phyloP scores from a whole-genome alignment of 2,329 filamentous ascomycete species.

The Coniochaeta sp. region DNA sequence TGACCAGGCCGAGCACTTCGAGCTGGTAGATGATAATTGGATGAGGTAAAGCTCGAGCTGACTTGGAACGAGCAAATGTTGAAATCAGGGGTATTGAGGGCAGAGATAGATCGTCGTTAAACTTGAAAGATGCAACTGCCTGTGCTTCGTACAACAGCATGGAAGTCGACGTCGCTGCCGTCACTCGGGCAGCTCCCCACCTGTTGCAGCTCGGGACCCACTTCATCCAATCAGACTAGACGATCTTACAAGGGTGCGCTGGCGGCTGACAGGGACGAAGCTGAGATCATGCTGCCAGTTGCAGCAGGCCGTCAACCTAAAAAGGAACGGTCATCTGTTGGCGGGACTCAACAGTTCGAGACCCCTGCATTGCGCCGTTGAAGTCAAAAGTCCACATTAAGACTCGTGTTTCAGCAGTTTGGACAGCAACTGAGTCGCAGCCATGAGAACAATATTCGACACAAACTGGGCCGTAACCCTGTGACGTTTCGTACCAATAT shows the following conservation, averaged over 20 bases:
- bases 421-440: not conserved
- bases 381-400: not conserved
- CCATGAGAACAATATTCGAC: not conserved
- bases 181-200: not conserved
- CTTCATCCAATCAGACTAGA: not conserved
- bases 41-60: no score
- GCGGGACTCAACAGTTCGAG: not conserved
- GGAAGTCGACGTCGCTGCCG: not conserved
- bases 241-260: not conserved
- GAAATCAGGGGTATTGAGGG: not conserved
- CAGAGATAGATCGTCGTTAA: not conserved
- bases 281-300: not conserved
- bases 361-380: not conserved
- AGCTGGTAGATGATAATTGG: no score
- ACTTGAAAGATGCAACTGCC: not conserved
- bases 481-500: not conserved
- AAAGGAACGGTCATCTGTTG: not conserved
- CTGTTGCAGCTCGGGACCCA: not conserved
- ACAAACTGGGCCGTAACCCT: not conserved
- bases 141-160: not conserved
- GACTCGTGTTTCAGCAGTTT: not conserved
- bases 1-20: not conserved
- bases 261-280: no score
- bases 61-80: no score
- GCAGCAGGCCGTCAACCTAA: no score